Evolutionary conservation across 2,329 filamentous ascomycete species (phyloP).

Genomic region (Pseudogymnoascus sp.): DNA sequence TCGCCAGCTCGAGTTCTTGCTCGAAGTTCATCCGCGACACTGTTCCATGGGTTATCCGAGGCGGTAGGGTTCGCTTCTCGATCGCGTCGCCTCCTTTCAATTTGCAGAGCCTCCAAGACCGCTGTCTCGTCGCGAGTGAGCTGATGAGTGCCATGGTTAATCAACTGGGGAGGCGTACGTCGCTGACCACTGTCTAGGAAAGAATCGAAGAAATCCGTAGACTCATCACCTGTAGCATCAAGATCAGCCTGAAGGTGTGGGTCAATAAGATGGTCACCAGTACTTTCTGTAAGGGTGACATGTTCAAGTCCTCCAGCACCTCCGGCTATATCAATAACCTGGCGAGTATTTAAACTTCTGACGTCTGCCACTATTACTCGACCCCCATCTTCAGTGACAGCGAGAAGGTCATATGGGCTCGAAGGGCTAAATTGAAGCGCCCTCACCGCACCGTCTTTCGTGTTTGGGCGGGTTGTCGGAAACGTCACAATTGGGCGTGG

Average conservation of each 20-base stretch:
- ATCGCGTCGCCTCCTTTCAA: constrained; percentile 38
- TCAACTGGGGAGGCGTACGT: not conserved
- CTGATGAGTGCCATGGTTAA: not conserved
- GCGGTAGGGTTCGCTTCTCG: constrained; percentile 20
- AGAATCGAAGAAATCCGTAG: not conserved
- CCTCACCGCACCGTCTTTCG: constrained; percentile 69
- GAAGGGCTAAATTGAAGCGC: constrained; percentile 82
- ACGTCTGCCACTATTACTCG: constrained; percentile 67
- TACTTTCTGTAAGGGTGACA: constrained; percentile 19
- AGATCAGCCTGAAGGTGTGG: constrained; percentile 17
- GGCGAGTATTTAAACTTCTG: constrained; percentile 57
- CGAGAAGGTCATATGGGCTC: constrained; percentile 81
- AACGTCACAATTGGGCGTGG: constrained; percentile 68
- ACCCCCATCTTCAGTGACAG: constrained; percentile 87
- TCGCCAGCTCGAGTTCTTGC: constrained; percentile 14
- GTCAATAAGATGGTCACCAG: constrained; percentile 19
- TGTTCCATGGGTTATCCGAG: not conserved
- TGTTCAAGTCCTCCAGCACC: constrained; percentile 41
- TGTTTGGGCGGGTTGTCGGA: constrained; percentile 63
- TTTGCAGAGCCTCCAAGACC: constrained; percentile 48
- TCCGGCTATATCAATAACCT: constrained; percentile 57
- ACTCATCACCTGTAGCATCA: not conserved
- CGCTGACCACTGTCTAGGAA: not conserved
- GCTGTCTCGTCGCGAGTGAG: constrained; percentile 46
- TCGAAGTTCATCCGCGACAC: constrained; percentile 13